Base-by-base conservation (phyloP, 2,329 filamentous ascomycete genomes). In the Phyllosticta citrichinensis region DNA sequence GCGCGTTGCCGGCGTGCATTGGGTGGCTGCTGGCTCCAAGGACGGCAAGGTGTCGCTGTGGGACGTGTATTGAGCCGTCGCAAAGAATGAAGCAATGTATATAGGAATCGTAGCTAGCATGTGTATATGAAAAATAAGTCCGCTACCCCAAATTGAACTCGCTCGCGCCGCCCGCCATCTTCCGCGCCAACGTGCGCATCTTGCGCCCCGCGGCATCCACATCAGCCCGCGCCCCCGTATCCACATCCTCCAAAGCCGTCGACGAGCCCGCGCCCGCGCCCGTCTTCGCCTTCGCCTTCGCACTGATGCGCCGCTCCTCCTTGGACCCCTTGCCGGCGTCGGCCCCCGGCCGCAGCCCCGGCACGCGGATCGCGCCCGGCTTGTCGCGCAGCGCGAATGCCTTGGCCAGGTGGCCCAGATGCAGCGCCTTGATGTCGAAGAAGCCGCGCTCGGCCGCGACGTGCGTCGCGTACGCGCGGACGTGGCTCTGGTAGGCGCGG, bases 1-100 rank as follows among this genome's bases (percentile, higher is more conserved):
- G 54, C 85, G 84, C 66, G 86, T 87, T 11, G 85, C 83, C 68
- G 79, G 78, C 57, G 87, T 87, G 24, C 93, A 97, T 73, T 97
- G 93, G 92, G 73, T 97, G 57, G 94, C 88, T 19, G 90, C 85
- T 1, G 94, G 94, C 1, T 88, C 89, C 60, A 99, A 97, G 73
- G 94, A 97, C 76, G 94, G 93, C 19, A 96, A 95, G 72, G 84
- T 97, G 64, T 96, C 91, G 70, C 77, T 99, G 66, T 99, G 94
- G 94, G 90, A 97, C 76, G 86, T 97, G 62, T 99, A 94, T 62
- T 80, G 64, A 59, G 22, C 22, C 3, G 22, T 2, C 22, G 22
- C 22, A 22, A 22, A 22, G 22, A 22, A 22, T 30, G 9, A 10
- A 30, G 9, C 27, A 30, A 30, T 10, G 27, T 30, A 30, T 30